A percentile compares a stretch with the other conserved stretches of the same genome.
phyloP scores from a whole-genome alignment of 78 protist species.

The Reticulomyxa filosa region DNA sequence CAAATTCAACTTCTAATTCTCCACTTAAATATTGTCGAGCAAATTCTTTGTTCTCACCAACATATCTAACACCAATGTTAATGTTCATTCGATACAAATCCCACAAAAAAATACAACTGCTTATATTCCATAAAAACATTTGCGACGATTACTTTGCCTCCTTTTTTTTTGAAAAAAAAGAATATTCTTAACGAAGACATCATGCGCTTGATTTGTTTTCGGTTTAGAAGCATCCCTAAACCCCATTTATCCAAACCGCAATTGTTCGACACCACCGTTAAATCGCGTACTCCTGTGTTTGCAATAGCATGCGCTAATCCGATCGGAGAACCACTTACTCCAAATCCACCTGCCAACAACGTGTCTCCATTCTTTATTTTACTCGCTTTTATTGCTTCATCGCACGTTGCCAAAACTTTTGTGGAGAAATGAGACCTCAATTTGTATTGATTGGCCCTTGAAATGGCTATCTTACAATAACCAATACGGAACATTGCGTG shows the following conservation, averaged over 20 bases:
- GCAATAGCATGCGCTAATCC: neutral
- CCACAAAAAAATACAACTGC: neutral
- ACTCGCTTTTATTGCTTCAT: no score
- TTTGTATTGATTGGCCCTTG: no score
- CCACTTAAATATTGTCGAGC: slow-evolving; percentile 28
- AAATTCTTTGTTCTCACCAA: neutral
- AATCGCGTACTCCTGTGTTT: neutral
- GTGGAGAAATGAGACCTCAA: no score
- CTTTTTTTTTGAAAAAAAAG: neutral
- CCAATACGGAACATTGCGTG: no score
- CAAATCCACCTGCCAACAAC: neutral
- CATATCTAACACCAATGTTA: neutral
- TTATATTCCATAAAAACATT: neutral
- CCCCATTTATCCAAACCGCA: neutral
- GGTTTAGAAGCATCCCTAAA: neutral
- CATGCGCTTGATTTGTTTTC: neutral
- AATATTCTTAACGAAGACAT: neutral
- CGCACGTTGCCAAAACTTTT: no score
- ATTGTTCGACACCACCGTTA: neutral
- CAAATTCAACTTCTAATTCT: slow-evolving; percentile 73
- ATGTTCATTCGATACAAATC: neutral
- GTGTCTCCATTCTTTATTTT: no score
- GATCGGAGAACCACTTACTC: neutral
- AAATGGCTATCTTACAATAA: no score
- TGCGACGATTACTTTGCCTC: neutral